Percentiles rank a stretch among this genome's conserved stretches.
These are phyloP conservation scores for Phytophthora hibernalis DNA, from an alignment of 352 stramenopile genomes.

Conservation along the genomic window DNA sequence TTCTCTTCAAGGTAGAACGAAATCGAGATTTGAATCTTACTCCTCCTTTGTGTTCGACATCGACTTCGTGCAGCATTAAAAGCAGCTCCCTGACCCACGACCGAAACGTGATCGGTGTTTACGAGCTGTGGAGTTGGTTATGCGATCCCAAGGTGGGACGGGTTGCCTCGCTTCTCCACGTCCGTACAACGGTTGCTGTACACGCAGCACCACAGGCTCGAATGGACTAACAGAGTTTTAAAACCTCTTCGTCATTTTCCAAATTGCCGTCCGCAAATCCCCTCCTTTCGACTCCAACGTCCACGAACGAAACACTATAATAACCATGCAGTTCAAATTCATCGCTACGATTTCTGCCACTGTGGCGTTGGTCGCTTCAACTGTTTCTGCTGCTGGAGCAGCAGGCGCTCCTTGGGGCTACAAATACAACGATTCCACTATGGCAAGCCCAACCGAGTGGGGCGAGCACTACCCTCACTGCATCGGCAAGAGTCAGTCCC, in stretches of 20 bases:
- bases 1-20: conserved; percentile 14
- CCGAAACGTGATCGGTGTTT: conserved; percentile 12
- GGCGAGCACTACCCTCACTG: conserved; percentile 15
- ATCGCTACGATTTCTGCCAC: conserved; percentile 10
- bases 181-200: conserved; percentile 7
- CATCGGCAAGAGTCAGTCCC: conserved; percentile 30
- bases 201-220: too few species aligned
- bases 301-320: background rate
- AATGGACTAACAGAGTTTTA: conserved; percentile 23
- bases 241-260: conserved; percentile 8
- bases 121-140: too few species aligned
- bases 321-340: conserved; percentile 30
- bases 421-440: conserved; percentile 1
- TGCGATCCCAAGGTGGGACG: conserved; percentile 11
- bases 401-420: conserved; percentile 25
- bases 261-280: conserved; percentile 4
- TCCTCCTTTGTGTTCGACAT: background rate
- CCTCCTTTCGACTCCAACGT: background rate
- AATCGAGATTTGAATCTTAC: conserved; percentile 9
- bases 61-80: conserved; percentile 7
- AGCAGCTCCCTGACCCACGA: conserved; percentile 16
- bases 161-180: conserved; percentile 14
- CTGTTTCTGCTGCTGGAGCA: conserved; percentile 7
- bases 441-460: conserved; percentile 12
- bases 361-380: conserved; percentile 16